Base-by-base conservation (phyloP, 2,329 filamentous ascomycete species). In the Nemania sp. region DNA sequence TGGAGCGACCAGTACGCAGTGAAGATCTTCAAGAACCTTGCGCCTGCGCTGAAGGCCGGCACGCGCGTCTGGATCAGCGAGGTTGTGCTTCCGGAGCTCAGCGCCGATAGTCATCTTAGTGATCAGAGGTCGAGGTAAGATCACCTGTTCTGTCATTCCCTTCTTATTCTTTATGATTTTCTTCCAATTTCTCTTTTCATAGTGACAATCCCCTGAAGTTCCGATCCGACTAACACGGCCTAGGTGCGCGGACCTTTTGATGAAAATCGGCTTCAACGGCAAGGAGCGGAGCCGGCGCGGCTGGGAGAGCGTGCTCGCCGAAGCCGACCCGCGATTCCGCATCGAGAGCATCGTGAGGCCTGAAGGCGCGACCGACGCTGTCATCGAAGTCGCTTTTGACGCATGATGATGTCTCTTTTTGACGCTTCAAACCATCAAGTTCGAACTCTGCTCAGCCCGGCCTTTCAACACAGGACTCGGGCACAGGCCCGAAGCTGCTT, bases 1-100 rank as follows among this genome's bases (percentile, higher is more conserved):
- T 73, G 68, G 69, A 61, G 63, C 30, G 69, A 73, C 41, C 59
- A 68, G 46, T 69, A 71, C 46, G 64, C 58, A 9, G 54, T 65
- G 5, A 63, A 65, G 50, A 68, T 72, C 28, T 50, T 72, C 31
- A 61, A 59, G 36, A 65, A 62, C 14, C 56, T 72, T 7, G 59
- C 69, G 8, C 66, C 68, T 9, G 68, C 59, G 2, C 56, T 72
- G 8, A 66, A 62, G 46, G 54, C 54, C 8, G 64, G 63, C 1
- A 57, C 40, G 20, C 61, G 59, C 17, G 52, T 67, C 17, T 67
- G 63, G 62, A 42, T 66, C 19, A 56, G 31, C 26, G 64, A 67
- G 15, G 59, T 64, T n/a, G 64, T 66, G 0, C 54, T 67, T 5
- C 56, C 61, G 3, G 44, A 55, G 9, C 34, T 67, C 30, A 57